These are phyloP conservation scores for Globisporangium okanoganense DNA, from an alignment of 352 stramenopile species.

Conservation along the genomic window DNA sequence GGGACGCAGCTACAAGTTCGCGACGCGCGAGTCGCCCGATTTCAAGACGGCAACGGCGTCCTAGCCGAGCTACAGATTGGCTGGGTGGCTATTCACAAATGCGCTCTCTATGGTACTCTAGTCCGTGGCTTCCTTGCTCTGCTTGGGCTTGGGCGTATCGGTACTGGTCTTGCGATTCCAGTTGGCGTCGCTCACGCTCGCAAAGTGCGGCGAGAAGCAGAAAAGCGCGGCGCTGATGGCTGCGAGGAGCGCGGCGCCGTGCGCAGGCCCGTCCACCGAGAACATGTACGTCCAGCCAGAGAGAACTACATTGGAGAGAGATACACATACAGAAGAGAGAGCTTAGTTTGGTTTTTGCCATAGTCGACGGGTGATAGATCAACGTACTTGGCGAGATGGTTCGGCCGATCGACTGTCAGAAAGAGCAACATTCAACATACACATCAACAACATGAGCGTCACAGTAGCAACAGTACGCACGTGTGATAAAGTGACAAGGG, in stretches of 20 bases:
- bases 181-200: slow-evolving; percentile 26
- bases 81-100: background rate
- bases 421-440: background rate
- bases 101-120: slow-evolving; percentile 16
- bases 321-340: background rate
- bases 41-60: background rate
- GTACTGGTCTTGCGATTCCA: slow-evolving; percentile 11
- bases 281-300: slow-evolving; percentile 75
- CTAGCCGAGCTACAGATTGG: background rate
- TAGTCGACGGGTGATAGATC: too few relatives aligned
- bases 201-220: slow-evolving; percentile 64
- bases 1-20: slow-evolving; percentile 33
- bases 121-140: slow-evolving; percentile 28
- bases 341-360: background rate
- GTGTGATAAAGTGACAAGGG: background rate
- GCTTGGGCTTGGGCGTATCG: slow-evolving; percentile 1
- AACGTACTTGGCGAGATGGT: slow-evolving; percentile 70
- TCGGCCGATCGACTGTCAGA: slow-evolving; percentile 59
- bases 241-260: slow-evolving; percentile 61
- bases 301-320: slow-evolving; percentile 35
- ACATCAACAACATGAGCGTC: background rate
- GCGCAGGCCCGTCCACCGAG: slow-evolving; percentile 65
- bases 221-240: slow-evolving; percentile 52
- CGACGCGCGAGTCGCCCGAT: slow-evolving; percentile 33
- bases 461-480: background rate